Evolutionary conservation across 163 green algal species (phyloP).

Genomic region (Scenedesmus sp.): DNA sequence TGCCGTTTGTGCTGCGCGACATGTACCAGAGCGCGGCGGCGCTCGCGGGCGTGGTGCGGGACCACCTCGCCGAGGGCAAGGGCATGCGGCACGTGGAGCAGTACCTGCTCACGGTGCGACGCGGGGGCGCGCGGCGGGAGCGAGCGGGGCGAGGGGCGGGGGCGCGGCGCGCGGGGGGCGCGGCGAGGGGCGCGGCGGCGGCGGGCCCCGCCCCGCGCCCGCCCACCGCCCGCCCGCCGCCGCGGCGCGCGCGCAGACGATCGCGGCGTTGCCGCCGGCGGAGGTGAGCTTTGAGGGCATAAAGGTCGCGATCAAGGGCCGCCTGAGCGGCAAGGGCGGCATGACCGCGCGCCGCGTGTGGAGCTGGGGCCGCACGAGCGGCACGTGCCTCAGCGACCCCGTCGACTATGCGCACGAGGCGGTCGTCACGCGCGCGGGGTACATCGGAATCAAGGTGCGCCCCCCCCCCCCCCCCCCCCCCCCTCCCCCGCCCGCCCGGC

Average conservation of each 20-base stretch:
- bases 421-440: constrained; percentile 20
- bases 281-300: constrained; percentile 29
- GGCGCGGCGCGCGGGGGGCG: too few species aligned
- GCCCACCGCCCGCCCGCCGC: too few species aligned
- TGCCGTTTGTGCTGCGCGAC: constrained; percentile 30
- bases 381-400: constrained; percentile 12
- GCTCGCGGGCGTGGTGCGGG: constrained; percentile 25
- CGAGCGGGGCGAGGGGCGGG: background rate
- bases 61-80: constrained; percentile 12
- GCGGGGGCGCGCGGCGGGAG: background rate
- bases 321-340: constrained; percentile 40
- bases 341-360: constrained; percentile 34
- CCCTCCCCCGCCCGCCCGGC: too few species aligned
- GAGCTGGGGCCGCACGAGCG: constrained; percentile 25
- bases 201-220: too few species aligned
- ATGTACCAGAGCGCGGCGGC: constrained; percentile 21
- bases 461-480: too few species aligned
- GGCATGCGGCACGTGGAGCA: constrained; percentile 30
- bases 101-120: constrained; percentile 19
- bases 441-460: constrained; percentile 41
- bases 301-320: constrained; percentile 44
- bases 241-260: constrained; percentile 20
- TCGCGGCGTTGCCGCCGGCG: background rate
- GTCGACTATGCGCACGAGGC: constrained; percentile 40
- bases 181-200: too few species aligned